Base-by-base conservation (phyloP, 208 protist genomes). In the Vickermania ingenoplastis region DNA sequence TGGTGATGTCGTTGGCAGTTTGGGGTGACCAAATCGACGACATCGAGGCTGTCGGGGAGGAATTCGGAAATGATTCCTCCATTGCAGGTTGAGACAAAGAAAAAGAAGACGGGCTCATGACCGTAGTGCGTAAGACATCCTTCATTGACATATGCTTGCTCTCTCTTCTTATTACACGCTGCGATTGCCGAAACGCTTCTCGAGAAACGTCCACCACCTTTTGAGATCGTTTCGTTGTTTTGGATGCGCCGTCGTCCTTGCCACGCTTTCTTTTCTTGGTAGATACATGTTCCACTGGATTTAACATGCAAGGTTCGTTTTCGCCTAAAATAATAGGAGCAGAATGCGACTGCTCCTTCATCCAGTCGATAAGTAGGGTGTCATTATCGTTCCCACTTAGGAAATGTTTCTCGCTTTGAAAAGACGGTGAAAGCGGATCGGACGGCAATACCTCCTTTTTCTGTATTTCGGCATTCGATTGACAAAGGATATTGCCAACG, bases 91-190 rank as follows among this genome's bases (percentile, higher is more conserved):
- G n/a, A n/a, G n/a, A n/a, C n/a, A n/a, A n/a, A n/a, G n/a, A n/a
- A n/a, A n/a, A n/a, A n/a, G 17, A 22, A 13, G 22, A 24, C 7
- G 50, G 11, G 17, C 3, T 21, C n/a, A n/a, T 52, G 30, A n/a
- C n/a, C 4, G n/a, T 23, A 41, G 7, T 58, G 11, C 49, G 61
- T 25, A 93, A 71, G 31, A 89, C 56, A 25, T 93, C 80, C 30
- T 77, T 77, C 61, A 93, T 79, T 51, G 62, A 86, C 3, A 93
- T 41, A 27, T 66, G 64, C 57, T 71, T 69, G 3, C 75, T 82
- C 55, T 89, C 82, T 31, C 81, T 80, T 2, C 82, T 73, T n/a
- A 93, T 70, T 0, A 67, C 60, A 24, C 75, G 71, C 65, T 93
- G 82, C 0, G 80, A 89, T 41, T 71, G 77, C 27, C 73, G 69